Percentiles rank a stretch among this genome's conserved stretches.
Evolutionary conservation across 2,329 filamentous ascomycete species (phyloP).

Genomic region (Sordariomycetes sp.): DNA sequence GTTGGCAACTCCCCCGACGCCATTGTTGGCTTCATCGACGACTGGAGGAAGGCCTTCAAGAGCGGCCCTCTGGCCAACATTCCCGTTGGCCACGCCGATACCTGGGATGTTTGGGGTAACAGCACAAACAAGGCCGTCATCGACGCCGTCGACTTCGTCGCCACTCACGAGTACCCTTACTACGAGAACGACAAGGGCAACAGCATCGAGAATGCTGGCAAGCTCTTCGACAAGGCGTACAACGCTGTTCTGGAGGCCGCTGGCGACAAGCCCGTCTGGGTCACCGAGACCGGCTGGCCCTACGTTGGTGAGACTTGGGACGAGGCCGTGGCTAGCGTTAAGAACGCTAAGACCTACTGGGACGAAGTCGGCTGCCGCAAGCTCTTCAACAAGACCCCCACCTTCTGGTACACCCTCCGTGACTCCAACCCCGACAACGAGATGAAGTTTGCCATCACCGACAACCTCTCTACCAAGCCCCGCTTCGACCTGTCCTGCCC

Average conservation of each 20-base stretch:
- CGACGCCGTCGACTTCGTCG: constrained; percentile 54
- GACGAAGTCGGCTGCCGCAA: constrained; percentile 48
- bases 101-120: constrained; percentile 56
- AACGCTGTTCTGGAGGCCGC: constrained; percentile 33
- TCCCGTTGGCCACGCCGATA: constrained; percentile 59
- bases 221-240: constrained; percentile 44
- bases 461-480: constrained; percentile 40
- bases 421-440: constrained; percentile 52
- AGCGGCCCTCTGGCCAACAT: constrained; percentile 31
- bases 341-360: constrained; percentile 58
- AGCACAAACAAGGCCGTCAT: constrained; percentile 49
- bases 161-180: constrained; percentile 59
- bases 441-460: constrained; percentile 48
- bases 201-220: constrained; percentile 42
- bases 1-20: constrained; percentile 48
- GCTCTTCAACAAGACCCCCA: constrained; percentile 45
- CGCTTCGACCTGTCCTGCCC: constrained; percentile 46
- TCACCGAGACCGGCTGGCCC: constrained; percentile 61
- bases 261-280: constrained; percentile 46
- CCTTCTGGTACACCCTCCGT: constrained; percentile 54
- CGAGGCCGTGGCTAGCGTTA: constrained; percentile 41
- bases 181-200: constrained; percentile 50
- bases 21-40: constrained; percentile 56
- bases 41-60: constrained; percentile 51
- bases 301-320: constrained; percentile 42